Percentiles rank a stretch among this genome's conserved stretches.
These are phyloP conservation scores for Linum trigynum DNA, from an alignment of 345 rosid species.

Conservation along the genomic window DNA sequence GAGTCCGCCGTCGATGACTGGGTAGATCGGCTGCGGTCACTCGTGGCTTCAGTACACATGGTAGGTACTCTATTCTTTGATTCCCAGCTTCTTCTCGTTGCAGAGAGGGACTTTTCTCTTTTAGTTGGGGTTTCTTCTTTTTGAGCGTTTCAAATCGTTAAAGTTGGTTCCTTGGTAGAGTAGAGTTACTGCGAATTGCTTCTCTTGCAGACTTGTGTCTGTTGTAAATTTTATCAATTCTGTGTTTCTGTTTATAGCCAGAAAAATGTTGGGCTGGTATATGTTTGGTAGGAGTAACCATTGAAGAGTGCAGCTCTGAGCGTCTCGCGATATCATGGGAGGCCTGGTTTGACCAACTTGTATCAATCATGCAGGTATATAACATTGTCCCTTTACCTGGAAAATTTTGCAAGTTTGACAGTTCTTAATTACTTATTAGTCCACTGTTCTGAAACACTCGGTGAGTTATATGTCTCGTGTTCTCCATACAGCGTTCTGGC, in stretches of 20 bases:
- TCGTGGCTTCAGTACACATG: conserved; percentile 39
- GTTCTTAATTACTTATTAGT: neutral
- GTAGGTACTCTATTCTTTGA: conserved; percentile 18
- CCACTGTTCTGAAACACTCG: neutral
- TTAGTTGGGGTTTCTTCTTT: neutral
- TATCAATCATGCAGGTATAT: conserved; percentile 50
- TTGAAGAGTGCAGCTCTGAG: conserved; percentile 58
- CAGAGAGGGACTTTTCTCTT: neutral
- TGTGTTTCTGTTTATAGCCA: conserved; percentile 40
- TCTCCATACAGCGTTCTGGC: conserved; percentile 39
- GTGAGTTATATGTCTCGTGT: conserved; percentile 9
- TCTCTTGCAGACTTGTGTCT: too few species aligned
- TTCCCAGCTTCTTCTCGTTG: too few species aligned
- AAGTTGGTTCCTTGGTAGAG: neutral
- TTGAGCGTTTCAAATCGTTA: neutral
- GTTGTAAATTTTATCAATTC: neutral
- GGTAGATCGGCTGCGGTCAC: conserved; percentile 33
- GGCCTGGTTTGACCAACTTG: conserved; percentile 54
- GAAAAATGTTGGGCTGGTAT: conserved; percentile 81
- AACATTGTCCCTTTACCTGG: neutral
- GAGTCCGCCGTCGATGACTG: conserved; percentile 68
- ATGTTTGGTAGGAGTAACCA: conserved; percentile 64
- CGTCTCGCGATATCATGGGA: conserved; percentile 54
- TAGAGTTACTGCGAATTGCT: too few species aligned
- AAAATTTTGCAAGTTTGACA: neutral